Conservation (phyloP, 768 basidiomycete species). For the Cubamyces sp. region DNA sequence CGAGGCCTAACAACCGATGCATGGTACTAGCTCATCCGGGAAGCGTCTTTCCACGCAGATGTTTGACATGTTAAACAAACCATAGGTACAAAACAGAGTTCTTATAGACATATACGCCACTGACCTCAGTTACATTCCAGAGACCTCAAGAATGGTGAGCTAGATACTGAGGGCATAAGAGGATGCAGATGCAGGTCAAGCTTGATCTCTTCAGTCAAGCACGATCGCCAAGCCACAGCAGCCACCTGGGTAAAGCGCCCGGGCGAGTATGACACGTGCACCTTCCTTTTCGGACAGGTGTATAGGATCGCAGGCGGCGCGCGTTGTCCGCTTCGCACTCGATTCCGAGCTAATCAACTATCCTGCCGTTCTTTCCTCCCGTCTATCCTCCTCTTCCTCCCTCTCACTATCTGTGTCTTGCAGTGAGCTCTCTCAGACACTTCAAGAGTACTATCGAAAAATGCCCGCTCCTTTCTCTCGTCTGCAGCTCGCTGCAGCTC, state of each 20-base stretch:
- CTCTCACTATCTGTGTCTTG: background rate
- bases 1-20: too few relatives aligned
- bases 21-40: too few relatives aligned
- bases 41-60: too few relatives aligned
- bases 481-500: slow-evolving; percentile 82
- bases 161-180: background rate
- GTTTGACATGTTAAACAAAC: too few relatives aligned
- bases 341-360: slow-evolving; percentile 5
- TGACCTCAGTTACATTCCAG: background rate
- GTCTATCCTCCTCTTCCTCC: background rate
- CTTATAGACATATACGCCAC: background rate
- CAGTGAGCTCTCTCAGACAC: background rate
- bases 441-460: background rate
- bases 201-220: background rate
- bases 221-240: background rate
- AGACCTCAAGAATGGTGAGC: background rate
- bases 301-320: slow-evolving; percentile 11
- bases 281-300: slow-evolving; percentile 14
- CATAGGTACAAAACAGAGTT: too few relatives aligned
- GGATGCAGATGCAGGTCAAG: too few relatives aligned
- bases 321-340: slow-evolving; percentile 12
- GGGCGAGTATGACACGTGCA: slow-evolving; percentile 4
- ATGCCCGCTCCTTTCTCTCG: slow-evolving; percentile 65
- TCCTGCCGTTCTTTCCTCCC: slow-evolving; percentile 7
- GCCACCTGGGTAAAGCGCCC: background rate